Evolutionary conservation across 2,329 filamentous ascomycete genomes (phyloP), one percentile per base, ranked within the genome.

Genomic region (Cercospora janseana): DNA sequence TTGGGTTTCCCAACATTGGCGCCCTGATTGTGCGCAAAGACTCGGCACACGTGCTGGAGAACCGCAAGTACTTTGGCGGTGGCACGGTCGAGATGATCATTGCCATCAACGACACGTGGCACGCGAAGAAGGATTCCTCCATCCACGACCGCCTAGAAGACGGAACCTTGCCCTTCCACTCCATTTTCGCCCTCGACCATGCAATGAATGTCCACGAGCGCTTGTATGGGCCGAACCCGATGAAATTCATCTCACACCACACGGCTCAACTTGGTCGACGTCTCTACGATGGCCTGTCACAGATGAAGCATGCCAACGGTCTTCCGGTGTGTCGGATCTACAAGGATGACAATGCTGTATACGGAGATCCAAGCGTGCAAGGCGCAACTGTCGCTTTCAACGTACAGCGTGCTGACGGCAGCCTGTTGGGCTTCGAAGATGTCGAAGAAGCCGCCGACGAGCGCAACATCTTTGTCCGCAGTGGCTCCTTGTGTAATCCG

Each of bases 301-400:
- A 56, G 7, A 67, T 86, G 24, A 70, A 66, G 34, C 79, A 86
- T 63, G 58, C 62, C 6, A 82, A 85, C 53, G 80, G 79, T 2
- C 63, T 61, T 12, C 71, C 73, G 0, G 65, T 82, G 2, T 76
- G 76, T 42, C 72, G 70, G 15, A 70, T 85, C 18, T 85, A 86
- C 64, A 76, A 75, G 53, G 77, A 80, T 26, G 69, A 68, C 0
- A 63, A 68, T 26, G 70, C 69, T 10, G 63, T 71, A 6, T 82
- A 79, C 41, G 76, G 72, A 3, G 74, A 83, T 59, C 60, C 77
- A 0, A 67, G 60, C 12, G 73, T 72, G 15, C 80, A 85, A 62
- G 82, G 83, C 1, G 75, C 81, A 1, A 84, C 80, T 0, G 69
- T 87, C 16, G 79, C 82, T 1, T 84, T 87, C 68, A 87, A 85